phyloP scores from a whole-genome alignment of 768 basidiomycete genomes.

The Coprinopsis marcescibilis region DNA sequence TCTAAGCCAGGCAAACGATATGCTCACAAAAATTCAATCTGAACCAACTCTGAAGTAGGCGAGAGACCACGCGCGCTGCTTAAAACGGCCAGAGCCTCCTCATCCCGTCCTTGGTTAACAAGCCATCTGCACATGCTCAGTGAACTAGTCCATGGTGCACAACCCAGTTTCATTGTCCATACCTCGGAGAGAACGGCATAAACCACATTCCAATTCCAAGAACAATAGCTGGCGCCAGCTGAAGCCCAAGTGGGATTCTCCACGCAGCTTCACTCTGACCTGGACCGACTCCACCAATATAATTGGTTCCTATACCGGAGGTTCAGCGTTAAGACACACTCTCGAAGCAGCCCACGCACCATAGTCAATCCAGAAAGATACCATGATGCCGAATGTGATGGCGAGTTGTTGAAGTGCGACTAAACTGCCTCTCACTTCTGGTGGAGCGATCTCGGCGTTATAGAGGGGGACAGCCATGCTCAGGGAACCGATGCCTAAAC shows the following conservation, averaged over 20 bases:
- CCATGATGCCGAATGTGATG: slow-evolving; percentile 76
- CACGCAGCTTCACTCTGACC: slow-evolving; percentile 65
- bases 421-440: slow-evolving; percentile 75
- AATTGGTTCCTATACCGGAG: slow-evolving; percentile 48
- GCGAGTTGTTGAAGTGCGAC: slow-evolving; percentile 80
- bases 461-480: slow-evolving; percentile 83
- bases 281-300: slow-evolving; percentile 56
- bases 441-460: slow-evolving; percentile 67
- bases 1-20: not conserved
- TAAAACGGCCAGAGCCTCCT: slow-evolving; percentile 63
- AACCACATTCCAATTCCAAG: slow-evolving; percentile 67
- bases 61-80: slow-evolving; percentile 53
- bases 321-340: slow-evolving; percentile 29
- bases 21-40: slow-evolving; percentile 67
- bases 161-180: slow-evolving; percentile 2
- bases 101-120: slow-evolving; percentile 71
- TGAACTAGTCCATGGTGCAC: not conserved
- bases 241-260: slow-evolving; percentile 69
- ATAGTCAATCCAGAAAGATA: slow-evolving; percentile 52
- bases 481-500: slow-evolving; percentile 75
- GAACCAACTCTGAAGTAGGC: slow-evolving; percentile 56
- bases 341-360: slow-evolving; percentile 22
- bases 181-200: slow-evolving; percentile 78
- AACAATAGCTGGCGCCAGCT: slow-evolving; percentile 67
- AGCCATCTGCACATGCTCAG: slow-evolving; percentile 48